These are phyloP conservation scores for Oryza officinalis DNA, from an alignment of 176 grass and related monocot species.

Conservation along the genomic window DNA sequence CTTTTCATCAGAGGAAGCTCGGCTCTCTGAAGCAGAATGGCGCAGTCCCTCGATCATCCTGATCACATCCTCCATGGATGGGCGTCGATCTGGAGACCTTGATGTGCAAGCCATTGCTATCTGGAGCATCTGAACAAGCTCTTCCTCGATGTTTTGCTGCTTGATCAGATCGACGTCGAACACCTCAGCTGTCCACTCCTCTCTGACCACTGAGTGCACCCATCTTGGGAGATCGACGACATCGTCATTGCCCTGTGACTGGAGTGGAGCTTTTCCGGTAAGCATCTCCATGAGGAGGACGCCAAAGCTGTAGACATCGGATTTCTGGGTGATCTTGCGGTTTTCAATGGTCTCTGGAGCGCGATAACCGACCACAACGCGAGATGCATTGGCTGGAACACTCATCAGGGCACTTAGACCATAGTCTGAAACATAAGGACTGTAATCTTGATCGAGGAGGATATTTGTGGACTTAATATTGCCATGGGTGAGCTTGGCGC, in stretches of 20 bases:
- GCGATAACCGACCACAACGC: constrained; percentile 68
- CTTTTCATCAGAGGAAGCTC: constrained; percentile 60
- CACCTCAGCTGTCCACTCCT: constrained; percentile 98
- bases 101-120: constrained; percentile 78
- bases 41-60: constrained; percentile 81
- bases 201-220: constrained; percentile 93
- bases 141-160: constrained; percentile 73
- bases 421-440: constrained; percentile 71
- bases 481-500: constrained; percentile 77
- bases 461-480: constrained; percentile 94
- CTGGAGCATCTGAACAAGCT: constrained; percentile 92
- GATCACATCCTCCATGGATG: constrained; percentile 80
- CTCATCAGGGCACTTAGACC: constrained; percentile 63
- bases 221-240: constrained; percentile 75
- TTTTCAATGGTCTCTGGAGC: constrained; percentile 84
- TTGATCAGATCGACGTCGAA: constrained; percentile 80
- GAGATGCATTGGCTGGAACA: constrained; percentile 55
- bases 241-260: constrained; percentile 84
- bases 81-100: constrained; percentile 61
- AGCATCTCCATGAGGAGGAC: constrained; percentile 92
- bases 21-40: constrained; percentile 59
- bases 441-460: constrained; percentile 68
- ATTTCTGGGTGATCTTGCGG: constrained; percentile 81
- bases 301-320: constrained; percentile 86
- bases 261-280: constrained; percentile 78